Conservation (phyloP, 768 basidiomycete species). For the Russula lepida region DNA sequence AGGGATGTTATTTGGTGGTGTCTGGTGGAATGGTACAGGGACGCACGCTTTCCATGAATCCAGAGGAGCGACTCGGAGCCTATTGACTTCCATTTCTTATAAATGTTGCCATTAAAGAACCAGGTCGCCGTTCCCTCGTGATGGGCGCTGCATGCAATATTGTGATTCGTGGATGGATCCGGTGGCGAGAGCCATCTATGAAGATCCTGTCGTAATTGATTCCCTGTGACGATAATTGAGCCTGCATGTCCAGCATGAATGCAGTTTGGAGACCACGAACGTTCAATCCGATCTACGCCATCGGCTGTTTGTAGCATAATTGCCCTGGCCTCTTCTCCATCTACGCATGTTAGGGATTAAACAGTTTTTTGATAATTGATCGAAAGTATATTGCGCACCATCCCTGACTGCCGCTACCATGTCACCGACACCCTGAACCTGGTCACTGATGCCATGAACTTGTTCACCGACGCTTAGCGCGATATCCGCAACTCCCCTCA, state of each 20-base stretch:
- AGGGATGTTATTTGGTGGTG: too few relatives aligned
- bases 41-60: constrained; percentile 1
- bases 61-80: background rate
- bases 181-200: constrained; percentile 1
- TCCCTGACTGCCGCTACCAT: too few relatives aligned
- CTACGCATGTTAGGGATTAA: too few relatives aligned
- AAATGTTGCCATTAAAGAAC: background rate
- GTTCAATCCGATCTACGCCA: background rate
- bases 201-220: background rate
- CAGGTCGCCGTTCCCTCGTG: background rate
- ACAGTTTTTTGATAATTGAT: too few relatives aligned
- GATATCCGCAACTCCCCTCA: background rate
- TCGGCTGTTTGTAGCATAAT: background rate
- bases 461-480: background rate
- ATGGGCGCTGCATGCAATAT: background rate
- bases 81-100: background rate
- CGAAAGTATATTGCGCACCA: too few relatives aligned
- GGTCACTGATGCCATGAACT: background rate
- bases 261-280: background rate
- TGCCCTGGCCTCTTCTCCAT: too few relatives aligned
- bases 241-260: background rate
- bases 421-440: too few relatives aligned
- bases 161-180: background rate
- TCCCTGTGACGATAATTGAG: background rate
- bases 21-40: background rate